Conservation (phyloP, 805 yeast species). For the Kregervanrija fluxuum region DNA sequence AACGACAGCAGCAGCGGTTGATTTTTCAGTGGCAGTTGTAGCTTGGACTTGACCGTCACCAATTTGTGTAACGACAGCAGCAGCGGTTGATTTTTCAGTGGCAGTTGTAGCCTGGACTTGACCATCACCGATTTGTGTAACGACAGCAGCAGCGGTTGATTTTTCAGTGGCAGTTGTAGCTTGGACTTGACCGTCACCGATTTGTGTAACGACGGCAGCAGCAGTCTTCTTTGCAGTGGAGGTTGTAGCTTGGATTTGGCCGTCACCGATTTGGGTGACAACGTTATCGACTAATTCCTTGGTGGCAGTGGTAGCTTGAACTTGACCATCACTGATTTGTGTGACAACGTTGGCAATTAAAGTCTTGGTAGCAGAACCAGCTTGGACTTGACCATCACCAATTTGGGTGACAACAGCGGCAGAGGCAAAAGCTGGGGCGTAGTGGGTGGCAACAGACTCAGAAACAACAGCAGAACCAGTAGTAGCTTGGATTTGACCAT, state of each 20-base stretch:
- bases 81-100: constrained; percentile 28
- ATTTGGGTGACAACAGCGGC: constrained; percentile 33
- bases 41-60: constrained; percentile 40
- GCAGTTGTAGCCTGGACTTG: constrained; percentile 38
- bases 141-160: constrained; percentile 22
- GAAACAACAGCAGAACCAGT: constrained; percentile 21
- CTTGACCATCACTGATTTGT: constrained; percentile 24
- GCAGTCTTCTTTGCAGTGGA: constrained; percentile 23
- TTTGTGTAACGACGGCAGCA: constrained; percentile 17
- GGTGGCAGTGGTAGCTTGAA: constrained; percentile 23
- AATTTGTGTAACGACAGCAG: constrained; percentile 31
- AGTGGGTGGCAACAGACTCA: constrained; percentile 3
- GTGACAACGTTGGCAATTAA: constrained; percentile 14
- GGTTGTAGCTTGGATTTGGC: constrained; percentile 33
- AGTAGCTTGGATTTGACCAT: constrained; percentile 40
- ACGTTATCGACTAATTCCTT: constrained; percentile 26
- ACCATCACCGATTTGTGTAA: constrained; percentile 39
- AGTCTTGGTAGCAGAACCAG: constrained; percentile 26
- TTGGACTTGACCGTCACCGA: constrained; percentile 23
- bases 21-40: constrained; percentile 26
- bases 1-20: constrained; percentile 23
- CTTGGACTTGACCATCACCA: constrained; percentile 36
- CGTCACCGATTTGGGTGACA: constrained; percentile 36
- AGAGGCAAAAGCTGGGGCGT: constrained; percentile 35
- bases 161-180: constrained; percentile 29